Evolutionary conservation across 257 asterid genomes (phyloP).

Genomic region (Henckelia pumila): DNA sequence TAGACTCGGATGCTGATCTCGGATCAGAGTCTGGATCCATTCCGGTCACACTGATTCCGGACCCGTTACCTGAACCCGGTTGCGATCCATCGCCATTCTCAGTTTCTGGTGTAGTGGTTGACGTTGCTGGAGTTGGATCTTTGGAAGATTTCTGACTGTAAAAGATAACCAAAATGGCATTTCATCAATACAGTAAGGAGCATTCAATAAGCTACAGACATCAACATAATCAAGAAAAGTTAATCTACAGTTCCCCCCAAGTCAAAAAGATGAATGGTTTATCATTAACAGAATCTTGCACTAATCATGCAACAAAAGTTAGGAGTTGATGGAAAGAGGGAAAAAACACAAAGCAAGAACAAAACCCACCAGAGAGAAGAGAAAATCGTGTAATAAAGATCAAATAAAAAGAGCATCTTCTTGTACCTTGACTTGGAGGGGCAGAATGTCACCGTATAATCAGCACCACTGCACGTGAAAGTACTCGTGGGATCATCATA

Average conservation of each 20-base stretch:
- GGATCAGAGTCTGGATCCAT: slow-evolving; percentile 30
- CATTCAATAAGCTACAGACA: too few relatives aligned
- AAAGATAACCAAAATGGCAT: slow-evolving; percentile 1
- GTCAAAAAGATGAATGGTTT: not conserved
- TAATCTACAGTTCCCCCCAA: not conserved
- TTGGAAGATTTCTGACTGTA: slow-evolving; percentile 87
- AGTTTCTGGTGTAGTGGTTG: slow-evolving; percentile 35
- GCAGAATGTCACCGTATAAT: slow-evolving; percentile 49
- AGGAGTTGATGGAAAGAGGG: not conserved
- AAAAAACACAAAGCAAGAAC: not conserved
- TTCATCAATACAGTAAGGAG: not conserved
- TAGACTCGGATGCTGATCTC: slow-evolving; percentile 50
- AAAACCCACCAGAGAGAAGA: not conserved
- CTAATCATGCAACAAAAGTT: not conserved
- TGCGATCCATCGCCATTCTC: slow-evolving; percentile 34
- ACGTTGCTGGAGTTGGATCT: slow-evolving; percentile 55
- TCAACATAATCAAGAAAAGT: not conserved
- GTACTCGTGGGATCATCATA: slow-evolving; percentile 62
- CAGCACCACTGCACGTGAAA: slow-evolving; percentile 55
- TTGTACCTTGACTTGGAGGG: slow-evolving; percentile 50
- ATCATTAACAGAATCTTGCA: not conserved
- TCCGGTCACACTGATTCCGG: slow-evolving; percentile 36
- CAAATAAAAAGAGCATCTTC: not conserved
- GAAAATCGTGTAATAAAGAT: too few relatives aligned
- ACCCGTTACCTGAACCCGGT: slow-evolving; percentile 36